Conservation (phyloP, 495 filamentous ascomycete species). For the Penicillium paxilli region DNA sequence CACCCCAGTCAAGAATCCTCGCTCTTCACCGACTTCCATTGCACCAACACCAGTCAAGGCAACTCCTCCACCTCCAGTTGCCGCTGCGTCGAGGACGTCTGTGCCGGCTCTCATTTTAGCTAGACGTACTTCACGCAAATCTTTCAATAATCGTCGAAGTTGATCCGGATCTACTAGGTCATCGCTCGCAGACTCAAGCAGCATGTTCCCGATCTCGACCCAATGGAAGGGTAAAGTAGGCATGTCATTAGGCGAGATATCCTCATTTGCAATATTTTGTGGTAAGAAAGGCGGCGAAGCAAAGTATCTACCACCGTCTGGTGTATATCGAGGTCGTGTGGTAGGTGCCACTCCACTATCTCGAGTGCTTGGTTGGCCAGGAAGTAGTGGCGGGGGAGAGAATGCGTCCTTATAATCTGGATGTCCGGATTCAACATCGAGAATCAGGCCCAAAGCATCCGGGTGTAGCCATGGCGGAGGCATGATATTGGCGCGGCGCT, state of each 20-base stretch:
- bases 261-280: constrained; percentile 37
- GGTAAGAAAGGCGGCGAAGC: constrained; percentile 43
- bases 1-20: constrained; percentile 80
- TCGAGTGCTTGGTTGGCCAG: constrained; percentile 39
- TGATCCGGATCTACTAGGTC: constrained; percentile 76
- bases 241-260: constrained; percentile 20
- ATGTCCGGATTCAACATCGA: constrained; percentile 74
- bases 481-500: constrained; percentile 89
- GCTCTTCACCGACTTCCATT: constrained; percentile 86
- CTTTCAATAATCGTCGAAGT: constrained; percentile 73
- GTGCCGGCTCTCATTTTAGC: constrained; percentile 83
- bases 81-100: constrained; percentile 64
- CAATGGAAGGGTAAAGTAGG: constrained; percentile 88
- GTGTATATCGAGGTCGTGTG: constrained; percentile 38
- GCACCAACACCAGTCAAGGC: constrained; percentile 82
- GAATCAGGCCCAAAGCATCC: constrained; percentile 67
- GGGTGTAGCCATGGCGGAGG: constrained; percentile 86
- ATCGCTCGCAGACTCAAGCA: constrained; percentile 81
- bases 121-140: constrained; percentile 83
- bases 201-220: constrained; percentile 82
- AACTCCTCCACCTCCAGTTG: constrained; percentile 62
- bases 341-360: constrained; percentile 32
- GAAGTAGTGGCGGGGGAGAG: constrained; percentile 69
- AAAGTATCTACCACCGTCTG: constrained; percentile 42
- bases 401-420: constrained; percentile 60